Evolutionary conservation across 2,329 filamentous ascomycete species (phyloP).

Genomic region (Monosporascus sp.): DNA sequence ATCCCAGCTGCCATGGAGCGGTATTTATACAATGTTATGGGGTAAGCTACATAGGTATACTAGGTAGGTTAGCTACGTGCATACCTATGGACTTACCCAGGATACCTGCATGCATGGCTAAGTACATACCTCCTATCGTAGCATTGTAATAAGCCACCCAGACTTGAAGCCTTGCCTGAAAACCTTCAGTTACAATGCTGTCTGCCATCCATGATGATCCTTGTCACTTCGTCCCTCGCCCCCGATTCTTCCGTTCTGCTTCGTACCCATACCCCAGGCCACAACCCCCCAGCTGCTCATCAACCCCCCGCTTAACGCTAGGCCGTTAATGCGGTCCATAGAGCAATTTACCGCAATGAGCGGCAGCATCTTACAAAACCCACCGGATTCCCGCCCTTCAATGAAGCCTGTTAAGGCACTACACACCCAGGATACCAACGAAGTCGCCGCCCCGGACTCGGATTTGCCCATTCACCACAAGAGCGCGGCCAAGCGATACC

Average conservation of each 20-base stretch:
- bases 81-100: background rate
- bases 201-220: no score
- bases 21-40: background rate
- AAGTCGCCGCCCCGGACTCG: background rate
- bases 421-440: background rate
- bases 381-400: conserved; percentile 9
- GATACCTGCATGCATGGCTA: background rate
- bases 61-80: no score
- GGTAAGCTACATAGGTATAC: no score
- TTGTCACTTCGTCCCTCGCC: background rate
- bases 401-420: conserved; percentile 11
- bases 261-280: background rate
- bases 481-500: background rate
- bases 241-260: background rate
- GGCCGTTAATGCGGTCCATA: conserved; percentile 11
- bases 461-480: background rate
- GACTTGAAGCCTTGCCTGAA: no score
- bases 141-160: no score
- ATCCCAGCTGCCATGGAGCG: background rate
- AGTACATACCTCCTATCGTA: no score
- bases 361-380: conserved; percentile 15
- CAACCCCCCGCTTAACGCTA: background rate
- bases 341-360: conserved; percentile 18
- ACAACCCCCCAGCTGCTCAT: background rate
- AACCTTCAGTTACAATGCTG: no score